Evolutionary conservation across 176 grass and related monocot genomes (phyloP), one percentile per base, ranked within the genome.

Genomic region (Bothriochloa decipiens): DNA sequence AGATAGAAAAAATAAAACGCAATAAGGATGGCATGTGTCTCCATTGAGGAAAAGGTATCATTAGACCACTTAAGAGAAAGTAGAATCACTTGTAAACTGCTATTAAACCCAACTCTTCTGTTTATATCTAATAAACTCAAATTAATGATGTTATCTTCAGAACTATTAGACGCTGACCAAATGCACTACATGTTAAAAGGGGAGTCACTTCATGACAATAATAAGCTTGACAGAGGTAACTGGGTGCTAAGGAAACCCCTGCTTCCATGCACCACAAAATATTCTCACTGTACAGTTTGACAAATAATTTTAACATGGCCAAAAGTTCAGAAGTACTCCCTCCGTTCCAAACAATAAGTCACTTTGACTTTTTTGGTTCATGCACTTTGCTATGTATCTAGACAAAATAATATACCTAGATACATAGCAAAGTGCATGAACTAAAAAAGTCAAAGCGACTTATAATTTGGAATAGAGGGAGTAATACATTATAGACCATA

Each of bases 131-230:
- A 42, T 68, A 68, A 40, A 68, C 7, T 40, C 33, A 75, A 45
- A 75, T 55, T 41, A 66, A 85, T 29, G 25, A 45, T 17, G 28
- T 65, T 28, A 85, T 78, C 41, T 71, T 46, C 23, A 27, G 45
- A 67, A 4, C 14, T 69, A 68, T 15, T 61, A 47, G 27, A 61
- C 45, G 14, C 42, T 43, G 7, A 65, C 52, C 67, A 46, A 76
- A 72, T 86, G 28, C 11, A 6, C 12, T 85, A 20, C 70, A 65
- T 45, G 36, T 28, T 73, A 65, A 86, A 79, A 79, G 62, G 50
- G 57, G n/a, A 36, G 62, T 23, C 43, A 64, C 33, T 50, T 35
- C 13, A 70, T 28, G 42, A 78, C 5, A 65, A 40, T 29, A 28
- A 71, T 66, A 43, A 74, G 39, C 39, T 40, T 40, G 39, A 40